These are phyloP conservation scores for Mortierella antarctica DNA, from an alignment of 192 early-diverging fungal species.

Conservation along the genomic window DNA sequence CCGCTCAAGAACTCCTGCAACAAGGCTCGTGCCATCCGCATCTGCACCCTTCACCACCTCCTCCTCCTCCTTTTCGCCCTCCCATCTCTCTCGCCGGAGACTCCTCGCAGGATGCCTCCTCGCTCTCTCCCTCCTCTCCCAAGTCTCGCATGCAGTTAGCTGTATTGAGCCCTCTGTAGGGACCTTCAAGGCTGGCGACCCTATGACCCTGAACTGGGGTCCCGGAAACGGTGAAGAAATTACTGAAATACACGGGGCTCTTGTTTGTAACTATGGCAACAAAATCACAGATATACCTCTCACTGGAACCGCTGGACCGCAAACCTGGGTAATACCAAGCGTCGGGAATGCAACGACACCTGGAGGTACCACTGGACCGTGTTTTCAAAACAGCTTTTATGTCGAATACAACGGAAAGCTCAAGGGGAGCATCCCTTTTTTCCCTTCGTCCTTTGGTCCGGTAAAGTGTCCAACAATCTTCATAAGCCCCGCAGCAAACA, in stretches of 20 bases:
- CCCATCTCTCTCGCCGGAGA: background rate
- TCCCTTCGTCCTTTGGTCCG: constrained; percentile 5
- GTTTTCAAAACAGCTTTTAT: constrained; percentile 20
- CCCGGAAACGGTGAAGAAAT: constrained; percentile 2
- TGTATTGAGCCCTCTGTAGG: constrained; percentile 15
- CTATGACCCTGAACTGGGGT: constrained; percentile 2
- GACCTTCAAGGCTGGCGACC: constrained; percentile 17
- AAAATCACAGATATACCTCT: background rate
- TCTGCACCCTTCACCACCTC: too few species aligned
- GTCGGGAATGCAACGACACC: constrained; percentile 33
- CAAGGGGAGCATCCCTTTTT: background rate
- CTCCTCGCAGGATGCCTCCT: background rate
- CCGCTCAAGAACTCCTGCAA: too few species aligned
- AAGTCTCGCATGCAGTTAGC: constrained; percentile 1
- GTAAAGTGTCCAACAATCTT: constrained; percentile 8
- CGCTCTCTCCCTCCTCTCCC: background rate
- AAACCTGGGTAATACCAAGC: constrained; percentile 11
- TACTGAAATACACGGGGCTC: constrained; percentile 7
- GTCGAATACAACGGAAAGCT: constrained; percentile 6
- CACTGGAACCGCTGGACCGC: constrained; percentile 1
- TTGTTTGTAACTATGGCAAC: constrained; percentile 16
- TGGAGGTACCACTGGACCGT: constrained; percentile 18
- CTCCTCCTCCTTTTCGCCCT: background rate
- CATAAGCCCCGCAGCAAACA: constrained; percentile 22
- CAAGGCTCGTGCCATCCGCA: too few species aligned